These are phyloP conservation scores for Naganishia friedmannii DNA, from an alignment of 768 basidiomycete genomes.

Conservation along the genomic window DNA sequence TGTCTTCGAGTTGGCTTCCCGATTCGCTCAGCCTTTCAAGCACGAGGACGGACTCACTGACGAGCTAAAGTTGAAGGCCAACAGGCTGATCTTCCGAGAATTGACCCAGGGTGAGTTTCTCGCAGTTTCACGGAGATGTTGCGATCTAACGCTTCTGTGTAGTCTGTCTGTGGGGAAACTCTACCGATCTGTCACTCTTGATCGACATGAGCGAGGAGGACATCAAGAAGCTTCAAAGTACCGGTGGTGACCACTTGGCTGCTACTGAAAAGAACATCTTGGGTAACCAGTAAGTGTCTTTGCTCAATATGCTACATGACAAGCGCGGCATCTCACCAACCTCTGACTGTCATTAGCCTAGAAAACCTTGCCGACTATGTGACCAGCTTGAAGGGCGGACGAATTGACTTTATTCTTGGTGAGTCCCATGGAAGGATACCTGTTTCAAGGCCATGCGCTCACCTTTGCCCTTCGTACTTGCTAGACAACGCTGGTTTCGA, in stretches of 20 bases:
- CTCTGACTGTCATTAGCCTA: conserved; percentile 50
- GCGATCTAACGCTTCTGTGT: neutral
- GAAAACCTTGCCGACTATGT: conserved; percentile 64
- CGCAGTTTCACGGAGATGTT: neutral
- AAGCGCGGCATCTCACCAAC: conserved; percentile 48
- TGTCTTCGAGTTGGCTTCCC: conserved; percentile 87
- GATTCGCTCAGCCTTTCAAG: conserved; percentile 81
- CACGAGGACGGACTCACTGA: conserved; percentile 56
- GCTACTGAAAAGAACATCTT: conserved; percentile 95
- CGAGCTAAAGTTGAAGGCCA: conserved; percentile 61
- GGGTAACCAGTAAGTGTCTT: conserved; percentile 59
- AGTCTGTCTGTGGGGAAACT: conserved; percentile 97
- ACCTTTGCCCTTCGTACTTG: neutral
- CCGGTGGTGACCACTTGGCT: conserved; percentile 89
- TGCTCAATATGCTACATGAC: conserved; percentile 66
- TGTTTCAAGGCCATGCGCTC: neutral
- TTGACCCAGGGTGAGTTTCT: conserved; percentile 71
- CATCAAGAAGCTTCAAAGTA: conserved; percentile 92
- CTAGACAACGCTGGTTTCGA: conserved; percentile 49
- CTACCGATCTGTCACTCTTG: conserved; percentile 86
- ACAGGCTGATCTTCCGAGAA: conserved; percentile 77
- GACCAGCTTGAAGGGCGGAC: conserved; percentile 60
- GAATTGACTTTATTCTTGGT: conserved; percentile 64
- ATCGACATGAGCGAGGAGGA: conserved; percentile 99
- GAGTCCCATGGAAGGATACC: neutral